Conservation (phyloP, 805 yeast genomes). For the Martiniozyma abietophila region DNA sequence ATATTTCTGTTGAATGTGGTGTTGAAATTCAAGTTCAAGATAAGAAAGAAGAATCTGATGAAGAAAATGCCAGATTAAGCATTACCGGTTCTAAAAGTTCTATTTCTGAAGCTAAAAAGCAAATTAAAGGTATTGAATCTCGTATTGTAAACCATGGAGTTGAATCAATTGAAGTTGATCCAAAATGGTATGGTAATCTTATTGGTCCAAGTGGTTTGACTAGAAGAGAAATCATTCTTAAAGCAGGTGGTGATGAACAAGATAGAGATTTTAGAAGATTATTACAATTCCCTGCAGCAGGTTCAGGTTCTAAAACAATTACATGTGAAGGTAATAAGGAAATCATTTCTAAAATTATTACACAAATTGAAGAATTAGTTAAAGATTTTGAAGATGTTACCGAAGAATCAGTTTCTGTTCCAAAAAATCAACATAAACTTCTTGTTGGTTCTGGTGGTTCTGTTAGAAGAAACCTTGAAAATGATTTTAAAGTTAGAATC, state of each 20-base stretch:
- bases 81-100: constrained; percentile 72
- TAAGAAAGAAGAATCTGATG: constrained; percentile 31
- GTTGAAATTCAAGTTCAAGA: constrained; percentile 43
- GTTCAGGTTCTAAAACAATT: constrained; percentile 48
- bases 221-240: constrained; percentile 61
- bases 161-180: constrained; percentile 55
- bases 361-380: constrained; percentile 54
- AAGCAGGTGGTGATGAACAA: constrained; percentile 67
- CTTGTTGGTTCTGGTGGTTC: constrained; percentile 78
- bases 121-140: constrained; percentile 52
- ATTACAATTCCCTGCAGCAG: constrained; percentile 62
- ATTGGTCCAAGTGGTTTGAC: constrained; percentile 74
- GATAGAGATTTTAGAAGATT: constrained; percentile 39
- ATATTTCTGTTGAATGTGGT: constrained; percentile 63
- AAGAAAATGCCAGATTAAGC: constrained; percentile 48
- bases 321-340: constrained; percentile 65
- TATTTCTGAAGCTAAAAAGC: constrained; percentile 60
- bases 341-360: constrained; percentile 60
- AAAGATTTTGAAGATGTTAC: constrained; percentile 52
- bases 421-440: constrained; percentile 65
- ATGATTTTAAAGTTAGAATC: constrained; percentile 54
- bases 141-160: constrained; percentile 56
- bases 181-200: constrained; percentile 63
- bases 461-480: constrained; percentile 61
- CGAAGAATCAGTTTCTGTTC: constrained; percentile 44